Evolutionary conservation across 108 stramenopile species (phyloP).

Genomic region (Fistulifera pelliculosa): DNA sequence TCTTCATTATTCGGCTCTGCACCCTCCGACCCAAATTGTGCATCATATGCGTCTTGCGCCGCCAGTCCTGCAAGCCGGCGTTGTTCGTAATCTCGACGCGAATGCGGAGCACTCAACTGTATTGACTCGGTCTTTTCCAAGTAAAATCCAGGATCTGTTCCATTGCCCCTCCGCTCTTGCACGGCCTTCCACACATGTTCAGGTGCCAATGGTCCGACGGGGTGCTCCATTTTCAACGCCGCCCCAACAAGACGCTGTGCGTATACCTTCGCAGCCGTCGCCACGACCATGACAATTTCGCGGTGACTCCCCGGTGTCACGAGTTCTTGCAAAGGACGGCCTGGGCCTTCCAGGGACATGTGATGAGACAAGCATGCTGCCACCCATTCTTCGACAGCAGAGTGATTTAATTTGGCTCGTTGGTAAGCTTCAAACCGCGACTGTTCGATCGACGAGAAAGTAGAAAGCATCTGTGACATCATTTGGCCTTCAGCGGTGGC

Average conservation of each 20-base stretch:
- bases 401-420: slow-evolving; percentile 18
- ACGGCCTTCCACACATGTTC: slow-evolving; percentile 48
- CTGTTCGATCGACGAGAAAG: slow-evolving; percentile 33
- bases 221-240: slow-evolving; percentile 20
- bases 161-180: slow-evolving; percentile 37
- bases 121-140: slow-evolving; percentile 29
- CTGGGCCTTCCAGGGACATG: not conserved
- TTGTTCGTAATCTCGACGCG: slow-evolving; percentile 14
- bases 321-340: slow-evolving; percentile 26
- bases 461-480: slow-evolving; percentile 38
- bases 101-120: too few species aligned
- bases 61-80: slow-evolving; percentile 35
- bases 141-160: slow-evolving; percentile 76
- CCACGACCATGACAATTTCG: slow-evolving; percentile 63
- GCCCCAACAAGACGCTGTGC: slow-evolving; percentile 68
- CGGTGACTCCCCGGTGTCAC: slow-evolving; percentile 51
- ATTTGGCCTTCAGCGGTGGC: slow-evolving; percentile 35
- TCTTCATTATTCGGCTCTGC: not conserved
- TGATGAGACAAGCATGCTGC: slow-evolving; percentile 25
- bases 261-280: slow-evolving; percentile 65
- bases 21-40: slow-evolving; percentile 15
- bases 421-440: slow-evolving; percentile 47
- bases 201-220: slow-evolving; percentile 21
- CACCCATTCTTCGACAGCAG: slow-evolving; percentile 32
- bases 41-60: slow-evolving; percentile 51